Percentiles rank a stretch among this genome's conserved stretches.
Evolutionary conservation across 495 filamentous ascomycete genomes (phyloP).

Genomic region (Hypoxylon crocopeplum): DNA sequence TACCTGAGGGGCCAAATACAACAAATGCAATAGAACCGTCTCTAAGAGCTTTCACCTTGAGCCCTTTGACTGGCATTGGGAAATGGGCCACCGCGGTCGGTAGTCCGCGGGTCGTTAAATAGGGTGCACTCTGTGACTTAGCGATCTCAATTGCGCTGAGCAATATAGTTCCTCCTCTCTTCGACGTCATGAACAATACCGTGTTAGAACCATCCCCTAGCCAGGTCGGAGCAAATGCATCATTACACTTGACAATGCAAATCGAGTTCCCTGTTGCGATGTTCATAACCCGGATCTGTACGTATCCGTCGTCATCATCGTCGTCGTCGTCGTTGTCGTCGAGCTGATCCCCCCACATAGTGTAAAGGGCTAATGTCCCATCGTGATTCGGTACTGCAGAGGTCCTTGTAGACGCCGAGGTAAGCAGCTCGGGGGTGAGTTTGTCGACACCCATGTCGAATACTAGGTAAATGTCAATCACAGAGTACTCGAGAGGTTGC

Average conservation of each 20-base stretch:
- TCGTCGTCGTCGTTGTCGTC: no score
- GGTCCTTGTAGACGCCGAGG: conserved; percentile 24
- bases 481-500: no score
- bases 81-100: no score
- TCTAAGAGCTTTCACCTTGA: conserved; percentile 30
- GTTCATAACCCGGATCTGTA: conserved; percentile 23
- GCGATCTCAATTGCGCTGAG: no score
- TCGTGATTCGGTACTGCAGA: conserved; percentile 35
- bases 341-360: neutral
- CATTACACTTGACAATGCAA: no score
- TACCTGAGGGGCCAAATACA: conserved; percentile 22
- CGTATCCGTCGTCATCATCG: neutral
- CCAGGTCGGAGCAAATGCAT: no score
- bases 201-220: conserved; percentile 27
- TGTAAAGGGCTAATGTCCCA: conserved; percentile 37
- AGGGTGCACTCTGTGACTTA: no score
- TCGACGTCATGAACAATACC: no score
- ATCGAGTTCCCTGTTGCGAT: conserved; percentile 28
- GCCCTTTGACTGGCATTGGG: conserved; percentile 11
- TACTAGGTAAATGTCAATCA: no score
- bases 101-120: no score
- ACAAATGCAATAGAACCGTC: conserved; percentile 34
- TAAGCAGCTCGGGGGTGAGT: conserved; percentile 31
- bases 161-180: no score
- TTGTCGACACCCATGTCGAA: no score